Percentiles rank a stretch among this genome's conserved stretches.
phyloP scores from a whole-genome alignment of 192 early-diverging fungal genomes.

The Gigaspora rosea region DNA sequence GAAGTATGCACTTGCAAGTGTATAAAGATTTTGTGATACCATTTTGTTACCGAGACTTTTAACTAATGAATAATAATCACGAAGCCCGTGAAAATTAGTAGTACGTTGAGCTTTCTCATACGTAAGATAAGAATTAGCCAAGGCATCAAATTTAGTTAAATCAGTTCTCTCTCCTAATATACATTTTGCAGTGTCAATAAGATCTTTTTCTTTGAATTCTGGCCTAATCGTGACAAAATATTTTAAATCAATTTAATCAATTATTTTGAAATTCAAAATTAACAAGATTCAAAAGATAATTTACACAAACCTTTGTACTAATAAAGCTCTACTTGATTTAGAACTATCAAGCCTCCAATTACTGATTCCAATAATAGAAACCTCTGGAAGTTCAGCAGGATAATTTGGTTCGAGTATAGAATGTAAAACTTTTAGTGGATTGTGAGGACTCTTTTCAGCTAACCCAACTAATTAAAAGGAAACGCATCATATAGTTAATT shows the following conservation, averaged over 20 bases:
- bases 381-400: too few relatives aligned
- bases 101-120: neutral
- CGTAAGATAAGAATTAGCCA: neutral
- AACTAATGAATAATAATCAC: neutral
- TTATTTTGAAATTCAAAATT: too few relatives aligned
- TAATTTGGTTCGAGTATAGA: conserved; percentile 21
- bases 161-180: neutral
- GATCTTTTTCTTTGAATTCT: neutral
- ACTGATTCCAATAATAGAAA: too few relatives aligned
- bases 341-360: too few relatives aligned
- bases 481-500: too few relatives aligned
- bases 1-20: too few relatives aligned
- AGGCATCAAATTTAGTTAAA: neutral
- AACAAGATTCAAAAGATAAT: too few relatives aligned
- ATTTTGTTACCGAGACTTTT: neutral
- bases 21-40: neutral
- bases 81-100: neutral
- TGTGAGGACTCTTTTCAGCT: conserved; percentile 17
- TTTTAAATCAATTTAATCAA: too few relatives aligned
- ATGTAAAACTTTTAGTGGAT: conserved; percentile 29
- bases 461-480: neutral
- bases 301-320: neutral
- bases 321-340: neutral
- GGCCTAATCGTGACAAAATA: neutral
- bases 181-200: neutral